Conservation (phyloP, 2,329 filamentous ascomycete genomes). For the Trichothecium sympodiale region DNA sequence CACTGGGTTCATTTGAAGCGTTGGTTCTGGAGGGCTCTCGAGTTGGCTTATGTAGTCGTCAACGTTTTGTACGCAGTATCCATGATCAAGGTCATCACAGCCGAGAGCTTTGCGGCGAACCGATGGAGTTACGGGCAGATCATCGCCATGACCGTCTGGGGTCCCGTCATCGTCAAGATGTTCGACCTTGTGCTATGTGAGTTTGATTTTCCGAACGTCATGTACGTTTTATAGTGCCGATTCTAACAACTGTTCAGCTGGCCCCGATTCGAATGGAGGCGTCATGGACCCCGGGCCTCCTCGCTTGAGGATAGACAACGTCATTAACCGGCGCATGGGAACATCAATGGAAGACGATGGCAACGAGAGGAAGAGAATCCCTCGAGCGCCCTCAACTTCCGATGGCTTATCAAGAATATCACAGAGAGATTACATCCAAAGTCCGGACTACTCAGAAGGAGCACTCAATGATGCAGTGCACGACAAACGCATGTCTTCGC, state of each 20-base stretch:
- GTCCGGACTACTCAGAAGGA: no score
- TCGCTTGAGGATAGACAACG: constrained; percentile 25
- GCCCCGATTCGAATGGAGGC: constrained; percentile 24
- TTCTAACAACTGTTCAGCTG: constrained; percentile 17
- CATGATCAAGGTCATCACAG: constrained; percentile 21
- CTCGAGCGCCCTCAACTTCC: no score
- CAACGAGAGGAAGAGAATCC: background rate
- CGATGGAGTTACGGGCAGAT: constrained; percentile 27
- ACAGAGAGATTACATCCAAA: no score
- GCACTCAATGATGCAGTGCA: no score
- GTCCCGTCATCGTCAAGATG: constrained; percentile 27
- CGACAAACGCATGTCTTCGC: no score
- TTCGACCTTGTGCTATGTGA: constrained; percentile 25
- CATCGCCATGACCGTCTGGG: constrained; percentile 27
- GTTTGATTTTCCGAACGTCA: no score
- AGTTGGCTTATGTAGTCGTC: constrained; percentile 23
- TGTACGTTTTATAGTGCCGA: background rate
- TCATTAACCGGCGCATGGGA: constrained; percentile 21
- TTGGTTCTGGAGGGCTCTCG: constrained; percentile 23
- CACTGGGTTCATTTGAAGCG: constrained; percentile 17
- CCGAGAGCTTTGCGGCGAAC: constrained; percentile 22
- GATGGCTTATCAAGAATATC: no score
- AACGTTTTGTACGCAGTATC: constrained; percentile 28
- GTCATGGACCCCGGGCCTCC: constrained; percentile 24
- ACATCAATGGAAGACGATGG: constrained; percentile 3